phyloP scores from a whole-genome alignment of 2,329 filamentous ascomycete species.

The Cadophora sp. region DNA sequence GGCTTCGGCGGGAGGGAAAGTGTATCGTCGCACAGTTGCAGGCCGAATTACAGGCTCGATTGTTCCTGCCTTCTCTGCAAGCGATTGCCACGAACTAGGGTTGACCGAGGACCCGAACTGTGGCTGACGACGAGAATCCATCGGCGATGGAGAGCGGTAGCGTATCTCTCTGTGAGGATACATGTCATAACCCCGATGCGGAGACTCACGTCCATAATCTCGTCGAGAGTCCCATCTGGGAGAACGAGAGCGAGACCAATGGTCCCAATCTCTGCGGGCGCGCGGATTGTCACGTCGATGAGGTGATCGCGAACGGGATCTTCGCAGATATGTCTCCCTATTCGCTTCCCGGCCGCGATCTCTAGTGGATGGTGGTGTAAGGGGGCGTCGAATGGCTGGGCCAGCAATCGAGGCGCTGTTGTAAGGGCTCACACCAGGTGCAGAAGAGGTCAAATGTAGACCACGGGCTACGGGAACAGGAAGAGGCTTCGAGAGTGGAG shows the following conservation, averaged over 20 bases:
- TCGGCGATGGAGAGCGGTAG: background rate
- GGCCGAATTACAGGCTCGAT: too few species aligned
- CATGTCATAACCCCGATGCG: background rate
- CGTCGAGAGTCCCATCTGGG: background rate
- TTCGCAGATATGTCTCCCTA: background rate
- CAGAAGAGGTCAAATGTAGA: background rate
- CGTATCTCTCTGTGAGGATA: background rate
- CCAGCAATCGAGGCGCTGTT: background rate
- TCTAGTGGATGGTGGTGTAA: background rate
- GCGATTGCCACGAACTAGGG: background rate
- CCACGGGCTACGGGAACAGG: background rate
- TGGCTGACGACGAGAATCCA: background rate
- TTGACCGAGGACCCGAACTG: background rate
- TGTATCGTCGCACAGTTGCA: background rate
- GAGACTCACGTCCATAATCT: background rate
- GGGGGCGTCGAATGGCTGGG: background rate
- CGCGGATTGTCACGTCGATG: background rate
- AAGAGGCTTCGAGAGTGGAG: background rate
- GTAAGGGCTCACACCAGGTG: background rate
- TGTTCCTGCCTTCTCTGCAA: background rate
- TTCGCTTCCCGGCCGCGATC: background rate
- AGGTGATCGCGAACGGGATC: background rate
- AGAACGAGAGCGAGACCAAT: background rate
- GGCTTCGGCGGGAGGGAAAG: background rate
- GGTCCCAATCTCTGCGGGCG: background rate